A percentile compares a stretch with the other conserved stretches of the same genome.
Conservation (phyloP, 495 filamentous ascomycete species). For the Hyaloscypha hepaticicola region DNA sequence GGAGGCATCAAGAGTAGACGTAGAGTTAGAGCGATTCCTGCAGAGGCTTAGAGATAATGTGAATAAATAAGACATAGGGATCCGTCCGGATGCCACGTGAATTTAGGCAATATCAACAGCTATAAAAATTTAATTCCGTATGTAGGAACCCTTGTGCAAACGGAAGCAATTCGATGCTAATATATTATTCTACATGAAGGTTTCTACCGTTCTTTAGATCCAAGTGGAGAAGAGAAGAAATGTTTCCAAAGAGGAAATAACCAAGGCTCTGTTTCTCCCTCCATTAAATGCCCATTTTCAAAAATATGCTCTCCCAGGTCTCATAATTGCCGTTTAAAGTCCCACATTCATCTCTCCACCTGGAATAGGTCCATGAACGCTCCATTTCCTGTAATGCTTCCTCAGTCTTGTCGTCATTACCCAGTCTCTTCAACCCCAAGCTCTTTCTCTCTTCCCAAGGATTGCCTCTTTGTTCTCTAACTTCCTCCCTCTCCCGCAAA, state of each 20-base stretch:
- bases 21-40: too few relatives aligned
- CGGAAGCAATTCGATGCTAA: not conserved
- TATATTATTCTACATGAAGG: not conserved
- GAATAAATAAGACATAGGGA: too few relatives aligned
- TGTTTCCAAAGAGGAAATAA: not conserved
- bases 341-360: not conserved
- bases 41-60: too few relatives aligned
- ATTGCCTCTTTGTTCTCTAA: constrained; percentile 3
- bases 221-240: not conserved
- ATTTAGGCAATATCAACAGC: not conserved
- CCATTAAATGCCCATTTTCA: constrained; percentile 2
- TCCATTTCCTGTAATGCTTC: not conserved
- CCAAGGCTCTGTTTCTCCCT: not conserved
- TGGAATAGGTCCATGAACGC: not conserved
- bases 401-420: not conserved
- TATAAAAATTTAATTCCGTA: not conserved
- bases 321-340: not conserved
- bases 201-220: not conserved
- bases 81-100: too few relatives aligned
- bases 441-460: constrained; percentile 7
- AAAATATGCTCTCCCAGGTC: constrained; percentile 14
- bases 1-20: too few relatives aligned
- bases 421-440: constrained; percentile 6
- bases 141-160: not conserved
- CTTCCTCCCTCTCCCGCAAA: constrained; percentile 5